These are phyloP conservation scores for Elasticomyces elasticus DNA, from an alignment of 495 filamentous ascomycete species.

Conservation along the genomic window DNA sequence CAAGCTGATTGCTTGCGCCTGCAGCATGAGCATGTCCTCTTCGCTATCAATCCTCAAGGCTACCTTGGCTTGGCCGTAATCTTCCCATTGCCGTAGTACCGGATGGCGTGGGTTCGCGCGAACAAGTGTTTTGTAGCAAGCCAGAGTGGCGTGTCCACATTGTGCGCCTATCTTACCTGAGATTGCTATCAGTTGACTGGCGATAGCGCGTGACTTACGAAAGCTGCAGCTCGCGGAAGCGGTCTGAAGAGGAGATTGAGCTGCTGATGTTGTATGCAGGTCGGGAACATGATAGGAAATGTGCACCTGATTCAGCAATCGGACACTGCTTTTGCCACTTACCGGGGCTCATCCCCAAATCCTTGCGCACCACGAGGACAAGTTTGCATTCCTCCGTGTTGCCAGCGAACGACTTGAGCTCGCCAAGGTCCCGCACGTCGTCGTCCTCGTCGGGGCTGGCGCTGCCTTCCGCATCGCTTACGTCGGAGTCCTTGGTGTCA, in stretches of 20 bases:
- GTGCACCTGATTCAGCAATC: constrained; percentile 1
- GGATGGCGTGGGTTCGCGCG: constrained; percentile 45
- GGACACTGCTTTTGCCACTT: constrained; percentile 21
- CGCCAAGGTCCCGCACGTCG: constrained; percentile 22
- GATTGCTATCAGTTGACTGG: constrained; percentile 2
- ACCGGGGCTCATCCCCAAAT: constrained; percentile 96
- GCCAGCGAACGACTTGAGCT: constrained; percentile 29
- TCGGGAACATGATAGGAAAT: constrained; percentile 2
- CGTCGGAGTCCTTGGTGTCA: constrained; percentile 14
- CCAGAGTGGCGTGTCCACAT: constrained; percentile 88
- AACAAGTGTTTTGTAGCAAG: constrained; percentile 81
- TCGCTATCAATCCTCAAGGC: constrained; percentile 75
- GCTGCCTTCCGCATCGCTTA: constrained; percentile 10
- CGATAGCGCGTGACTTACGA: not conserved
- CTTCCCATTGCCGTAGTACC: constrained; percentile 79
- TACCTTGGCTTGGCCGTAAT: constrained; percentile 77
- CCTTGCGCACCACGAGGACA: constrained; percentile 82
- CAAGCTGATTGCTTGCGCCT: constrained; percentile 68
- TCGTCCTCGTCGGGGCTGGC: constrained; percentile 23
- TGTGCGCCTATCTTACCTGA: constrained; percentile 96
- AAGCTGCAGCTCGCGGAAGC: not conserved
- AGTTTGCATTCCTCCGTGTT: constrained; percentile 79
- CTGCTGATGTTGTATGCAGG: not conserved
- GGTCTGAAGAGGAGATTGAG: not conserved
- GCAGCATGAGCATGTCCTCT: constrained; percentile 67